A percentile compares a stretch with the other conserved stretches of the same genome.
phyloP scores from a whole-genome alignment of 1,284 basidiomycete species.

The Heterobasidion annosum region DNA sequence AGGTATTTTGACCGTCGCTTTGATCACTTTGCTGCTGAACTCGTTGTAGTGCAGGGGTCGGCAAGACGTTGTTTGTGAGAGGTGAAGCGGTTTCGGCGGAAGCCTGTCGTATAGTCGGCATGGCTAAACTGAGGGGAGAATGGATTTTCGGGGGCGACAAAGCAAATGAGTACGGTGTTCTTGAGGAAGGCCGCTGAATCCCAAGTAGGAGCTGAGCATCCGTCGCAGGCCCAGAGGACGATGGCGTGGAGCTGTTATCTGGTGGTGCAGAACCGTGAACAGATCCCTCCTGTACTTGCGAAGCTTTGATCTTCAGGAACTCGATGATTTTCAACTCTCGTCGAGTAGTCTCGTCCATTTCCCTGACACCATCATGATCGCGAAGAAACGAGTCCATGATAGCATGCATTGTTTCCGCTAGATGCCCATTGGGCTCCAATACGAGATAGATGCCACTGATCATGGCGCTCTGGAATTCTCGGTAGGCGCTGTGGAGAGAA shows the following conservation, averaged over 20 bases:
- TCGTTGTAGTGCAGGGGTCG: constrained; percentile 49
- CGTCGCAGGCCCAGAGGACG: constrained; percentile 15
- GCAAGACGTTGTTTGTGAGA: constrained; percentile 22
- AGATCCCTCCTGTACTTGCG: constrained; percentile 28
- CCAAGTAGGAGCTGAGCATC: constrained; percentile 41
- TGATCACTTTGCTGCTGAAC: constrained; percentile 39
- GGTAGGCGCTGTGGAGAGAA: constrained; percentile 69
- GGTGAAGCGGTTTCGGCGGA: constrained; percentile 15
- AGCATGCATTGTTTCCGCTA: constrained; percentile 61
- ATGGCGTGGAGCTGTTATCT: background rate
- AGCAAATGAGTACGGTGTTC: background rate
- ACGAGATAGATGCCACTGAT: constrained; percentile 79
- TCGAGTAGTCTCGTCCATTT: constrained; percentile 74
- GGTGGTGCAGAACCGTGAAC: background rate
- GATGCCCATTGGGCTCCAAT: constrained; percentile 61
- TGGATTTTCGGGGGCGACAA: constrained; percentile 8
- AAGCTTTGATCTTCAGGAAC: constrained; percentile 62
- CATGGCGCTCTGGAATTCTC: constrained; percentile 82
- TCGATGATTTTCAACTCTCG: constrained; percentile 75
- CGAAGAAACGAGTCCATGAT: constrained; percentile 72
- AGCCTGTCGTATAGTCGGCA: constrained; percentile 7
- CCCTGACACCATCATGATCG: constrained; percentile 58
- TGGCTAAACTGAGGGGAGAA: constrained; percentile 4
- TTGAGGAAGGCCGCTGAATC: constrained; percentile 27
- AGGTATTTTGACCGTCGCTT: constrained; percentile 35